Conservation (phyloP, 352 stramenopile species). For the Phytophthora quininea region DNA sequence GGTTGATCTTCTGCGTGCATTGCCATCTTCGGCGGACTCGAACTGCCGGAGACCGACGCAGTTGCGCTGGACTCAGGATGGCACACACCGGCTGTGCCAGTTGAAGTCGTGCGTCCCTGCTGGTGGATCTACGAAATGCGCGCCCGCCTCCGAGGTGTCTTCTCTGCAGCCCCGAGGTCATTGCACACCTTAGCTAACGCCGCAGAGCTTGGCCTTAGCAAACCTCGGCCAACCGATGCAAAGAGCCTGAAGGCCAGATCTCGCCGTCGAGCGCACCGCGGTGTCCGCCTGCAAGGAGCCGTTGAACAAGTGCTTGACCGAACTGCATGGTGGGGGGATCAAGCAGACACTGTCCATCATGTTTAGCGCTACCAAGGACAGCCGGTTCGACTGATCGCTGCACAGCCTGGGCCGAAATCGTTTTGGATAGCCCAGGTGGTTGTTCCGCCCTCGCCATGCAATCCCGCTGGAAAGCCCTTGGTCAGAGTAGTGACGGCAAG, state of each 20-base stretch:
- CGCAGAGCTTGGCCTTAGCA: slow-evolving; percentile 18
- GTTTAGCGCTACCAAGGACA: slow-evolving; percentile 4
- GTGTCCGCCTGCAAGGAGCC: not conserved
- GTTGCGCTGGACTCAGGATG: not conserved
- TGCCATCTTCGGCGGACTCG: slow-evolving; percentile 2
- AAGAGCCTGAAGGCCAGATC: no score
- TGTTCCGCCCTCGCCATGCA: slow-evolving; percentile 31
- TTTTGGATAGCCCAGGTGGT: slow-evolving; percentile 18
- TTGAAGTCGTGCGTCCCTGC: not conserved
- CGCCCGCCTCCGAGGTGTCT: slow-evolving; percentile 21
- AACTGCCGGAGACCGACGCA: not conserved
- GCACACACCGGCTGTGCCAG: slow-evolving; percentile 19
- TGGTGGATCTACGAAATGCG: slow-evolving; percentile 11
- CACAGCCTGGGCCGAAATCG: slow-evolving; percentile 3
- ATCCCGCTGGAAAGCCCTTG: slow-evolving; percentile 31
- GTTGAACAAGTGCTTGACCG: slow-evolving; percentile 15
- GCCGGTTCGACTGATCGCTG: slow-evolving; percentile 4
- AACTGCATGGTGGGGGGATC: slow-evolving; percentile 1
- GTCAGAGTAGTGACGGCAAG: not conserved
- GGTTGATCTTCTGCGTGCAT: slow-evolving; percentile 6
- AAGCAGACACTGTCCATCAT: not conserved
- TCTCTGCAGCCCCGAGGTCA: slow-evolving; percentile 25
- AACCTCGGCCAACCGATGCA: slow-evolving; percentile 3
- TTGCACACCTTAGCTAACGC: slow-evolving; percentile 24
- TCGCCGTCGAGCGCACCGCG: no score